Evolutionary conservation across 345 rosid species (phyloP), one percentile per base, ranked within the genome.

Genomic region (Clausena lansium): DNA sequence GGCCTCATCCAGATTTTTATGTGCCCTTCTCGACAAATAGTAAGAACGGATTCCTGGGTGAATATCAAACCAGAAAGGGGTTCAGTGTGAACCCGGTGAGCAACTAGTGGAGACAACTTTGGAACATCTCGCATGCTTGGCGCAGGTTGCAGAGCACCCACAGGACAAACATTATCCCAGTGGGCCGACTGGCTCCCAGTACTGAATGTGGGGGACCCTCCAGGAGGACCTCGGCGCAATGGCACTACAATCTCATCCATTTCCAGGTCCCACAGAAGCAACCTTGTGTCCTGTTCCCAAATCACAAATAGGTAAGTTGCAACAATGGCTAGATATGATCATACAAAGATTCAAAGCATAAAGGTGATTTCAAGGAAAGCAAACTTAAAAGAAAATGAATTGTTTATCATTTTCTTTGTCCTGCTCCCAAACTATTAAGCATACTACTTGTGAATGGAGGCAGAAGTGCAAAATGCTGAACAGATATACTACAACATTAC

Each of bases 221-320:
- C 99, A 39, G 90, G 92, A 73, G 97, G 92, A 47, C 89, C 77
- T 78, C 98, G 87, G 30, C 98, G 93, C 45, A 93, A 80, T 72
- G 99, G 99, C 85, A 94, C 98, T 41, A 97, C 98, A 58, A 97
- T 97, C 84, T 97, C 99, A 28, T 97, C 99, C 96, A 91, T 85
- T 88, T 97, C 97, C 61, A 97, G 87, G 85, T 97, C 99, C 99
- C 99, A 97, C 71, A 97, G 86, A 77, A 97, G 91, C 84, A 97
- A 88, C 77, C 90, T 98, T 7, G 99, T 94, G 75, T 97, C 99
- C 98, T 97, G 94, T 52, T 66, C 60, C 65, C 28, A 67, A 65
- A 81, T 47, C 45, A 75, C 25, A 77, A 79, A 81, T 36, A 55
- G 1, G 5, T 28, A 57, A 36, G 41, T 64, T 35, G 30, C 32